Base-by-base conservation (phyloP, 1,284 basidiomycete genomes). In the Sanghuangporus weigelae region DNA sequence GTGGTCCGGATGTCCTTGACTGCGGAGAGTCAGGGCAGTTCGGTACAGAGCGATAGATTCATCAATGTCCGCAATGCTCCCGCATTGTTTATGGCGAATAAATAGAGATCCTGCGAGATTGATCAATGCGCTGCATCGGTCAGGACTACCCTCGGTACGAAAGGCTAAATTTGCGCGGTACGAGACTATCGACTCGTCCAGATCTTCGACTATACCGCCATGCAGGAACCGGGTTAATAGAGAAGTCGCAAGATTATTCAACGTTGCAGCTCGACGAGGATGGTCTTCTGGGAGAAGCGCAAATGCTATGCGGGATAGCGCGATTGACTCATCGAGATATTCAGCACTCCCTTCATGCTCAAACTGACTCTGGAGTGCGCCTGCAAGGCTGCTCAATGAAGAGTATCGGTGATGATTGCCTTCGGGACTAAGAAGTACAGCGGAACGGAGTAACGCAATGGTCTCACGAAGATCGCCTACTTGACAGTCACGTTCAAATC, bases 21-120 rank as follows among this genome's bases (percentile, higher is more conserved):
- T 12, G n/a, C 8, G 46, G 21, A 49, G 40, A 8, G 8, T 16
- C 16, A 42, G 40, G 8, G 40, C 16, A 16, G 40, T 16, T 8
- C 40, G 40, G 16, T 42, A 16, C 8, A 8, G 40, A 8, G 16
- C 40, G 40, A 42, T 42, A 16, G 40, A 8, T 42, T 42, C 40
- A 8, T 42, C 40, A 16, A 42, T 8, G 7, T 68, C 65, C 31
- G 67, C 71, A 21, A 23, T 71, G 67, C 6, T 48, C 48, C 26
- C 66, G 65, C 26, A 74, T 19, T 50, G 49, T 21, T 50, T 19
- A 21, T 11, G 21, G 7, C 49, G 49, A 50, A 19, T 50, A 7
- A 8, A 19, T 11, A 53, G 23, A n/a, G 23, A 26, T 26, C 4
- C 35, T 23, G 23, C 51, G 21, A 53, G 51, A n/a, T 53, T 36